Percentiles rank a stretch among this genome's conserved stretches.
phyloP scores from a whole-genome alignment of 2,329 filamentous ascomycete species.

The Verticillium alfalfae region DNA sequence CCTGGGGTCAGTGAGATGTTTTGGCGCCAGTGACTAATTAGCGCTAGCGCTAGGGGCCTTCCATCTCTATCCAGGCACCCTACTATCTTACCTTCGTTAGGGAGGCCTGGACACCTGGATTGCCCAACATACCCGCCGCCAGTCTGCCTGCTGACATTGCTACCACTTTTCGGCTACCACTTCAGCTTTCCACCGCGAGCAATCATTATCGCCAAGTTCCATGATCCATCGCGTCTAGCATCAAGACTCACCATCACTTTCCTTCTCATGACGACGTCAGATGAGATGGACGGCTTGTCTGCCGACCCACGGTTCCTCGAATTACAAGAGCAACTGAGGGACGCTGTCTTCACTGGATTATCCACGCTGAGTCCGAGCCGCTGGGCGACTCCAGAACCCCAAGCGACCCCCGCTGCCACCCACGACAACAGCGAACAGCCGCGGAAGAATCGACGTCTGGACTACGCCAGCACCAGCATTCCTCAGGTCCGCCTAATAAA shows the following conservation, averaged over 20 bases:
- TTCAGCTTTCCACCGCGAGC: not conserved
- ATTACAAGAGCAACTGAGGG: conserved; percentile 36
- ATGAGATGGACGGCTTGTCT: conserved; percentile 23
- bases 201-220: not conserved
- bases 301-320: conserved; percentile 35
- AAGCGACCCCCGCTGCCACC: not conserved
- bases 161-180: not conserved
- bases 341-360: conserved; percentile 30
- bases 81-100: not conserved
- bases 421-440: not conserved
- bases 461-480: conserved; percentile 19
- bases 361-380: conserved; percentile 18
- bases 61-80: not conserved
- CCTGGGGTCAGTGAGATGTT: not conserved
- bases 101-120: not conserved
- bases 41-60: not conserved
- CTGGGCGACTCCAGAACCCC: conserved; percentile 18
- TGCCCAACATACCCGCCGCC: too few relatives aligned
- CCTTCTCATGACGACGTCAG: conserved; percentile 9
- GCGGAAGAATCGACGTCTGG: conserved; percentile 12
- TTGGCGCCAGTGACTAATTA: not conserved
- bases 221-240: too few relatives aligned
- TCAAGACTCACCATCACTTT: not conserved
- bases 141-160: too few relatives aligned
- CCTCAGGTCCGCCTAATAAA: conserved; percentile 16